Conservation (phyloP, 352 stramenopile species). For the Pythium sukuiense region DNA sequence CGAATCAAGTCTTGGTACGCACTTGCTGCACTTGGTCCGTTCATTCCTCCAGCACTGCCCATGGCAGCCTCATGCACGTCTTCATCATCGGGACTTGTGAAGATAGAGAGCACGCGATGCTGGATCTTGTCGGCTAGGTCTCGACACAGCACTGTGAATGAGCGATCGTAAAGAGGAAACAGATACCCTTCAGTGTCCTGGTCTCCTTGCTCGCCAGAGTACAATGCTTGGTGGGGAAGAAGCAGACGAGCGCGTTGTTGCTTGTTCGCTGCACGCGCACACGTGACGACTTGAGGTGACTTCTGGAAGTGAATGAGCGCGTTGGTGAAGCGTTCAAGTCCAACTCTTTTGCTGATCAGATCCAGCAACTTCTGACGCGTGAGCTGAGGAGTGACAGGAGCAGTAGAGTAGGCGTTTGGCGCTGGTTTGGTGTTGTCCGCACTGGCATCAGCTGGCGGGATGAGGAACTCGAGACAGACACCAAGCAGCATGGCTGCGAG, state of each 20-base stretch:
- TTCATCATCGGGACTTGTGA: conserved; percentile 39
- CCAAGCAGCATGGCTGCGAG: conserved; percentile 55
- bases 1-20: conserved; percentile 82
- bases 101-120: conserved; percentile 64
- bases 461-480: conserved; percentile 56
- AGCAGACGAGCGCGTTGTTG: conserved; percentile 41
- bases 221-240: conserved; percentile 37
- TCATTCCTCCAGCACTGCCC: conserved; percentile 3
- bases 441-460: conserved; percentile 5
- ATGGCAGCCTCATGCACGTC: conserved; percentile 8
- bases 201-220: conserved; percentile 21
- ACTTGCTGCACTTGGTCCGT: conserved; percentile 31
- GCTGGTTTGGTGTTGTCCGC: background rate
- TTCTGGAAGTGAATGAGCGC: conserved; percentile 70
- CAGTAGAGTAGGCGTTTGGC: background rate
- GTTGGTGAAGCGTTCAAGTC: conserved; percentile 66
- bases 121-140: conserved; percentile 60
- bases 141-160: conserved; percentile 49
- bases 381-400: conserved; percentile 18
- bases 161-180: conserved; percentile 69
- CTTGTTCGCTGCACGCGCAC: conserved; percentile 36
- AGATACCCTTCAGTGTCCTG: conserved; percentile 43
- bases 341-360: conserved; percentile 65
- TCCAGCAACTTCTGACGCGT: conserved; percentile 64
- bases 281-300: conserved; percentile 43